These are phyloP conservation scores for Tolypocladium pustulatum DNA, from an alignment of 2,329 filamentous ascomycete species.

Conservation along the genomic window DNA sequence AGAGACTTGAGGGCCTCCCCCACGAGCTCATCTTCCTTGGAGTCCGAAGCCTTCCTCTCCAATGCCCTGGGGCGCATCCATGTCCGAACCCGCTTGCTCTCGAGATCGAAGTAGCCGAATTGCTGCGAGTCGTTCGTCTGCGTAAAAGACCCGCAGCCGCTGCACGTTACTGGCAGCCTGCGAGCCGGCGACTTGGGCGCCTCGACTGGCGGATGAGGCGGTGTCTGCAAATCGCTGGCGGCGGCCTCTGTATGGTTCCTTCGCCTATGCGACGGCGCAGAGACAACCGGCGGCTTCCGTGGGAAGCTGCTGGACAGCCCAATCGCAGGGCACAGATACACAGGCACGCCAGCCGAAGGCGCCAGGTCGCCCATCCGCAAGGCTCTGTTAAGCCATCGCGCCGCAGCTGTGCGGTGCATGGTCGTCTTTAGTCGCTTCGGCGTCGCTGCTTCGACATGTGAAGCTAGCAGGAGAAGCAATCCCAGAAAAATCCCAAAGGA, in stretches of 20 bases:
- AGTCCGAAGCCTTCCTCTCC: constrained; percentile 6
- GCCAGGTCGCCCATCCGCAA: constrained; percentile 29
- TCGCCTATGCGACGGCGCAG: constrained; percentile 9
- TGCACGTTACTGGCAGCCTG: constrained; percentile 45
- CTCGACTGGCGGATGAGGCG: not conserved
- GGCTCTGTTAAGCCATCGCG: constrained; percentile 31
- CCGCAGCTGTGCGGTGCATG: constrained; percentile 35
- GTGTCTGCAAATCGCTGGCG: not conserved
- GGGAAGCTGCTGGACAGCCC: constrained; percentile 12
- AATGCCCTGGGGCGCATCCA: constrained; percentile 25
- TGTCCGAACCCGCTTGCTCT: constrained; percentile 37
- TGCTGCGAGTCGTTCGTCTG: constrained; percentile 41
- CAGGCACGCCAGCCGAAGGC: constrained; percentile 27
- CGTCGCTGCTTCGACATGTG: not conserved
- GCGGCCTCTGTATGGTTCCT: constrained; percentile 16
- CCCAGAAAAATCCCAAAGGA: not conserved
- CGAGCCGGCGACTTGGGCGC: constrained; percentile 4
- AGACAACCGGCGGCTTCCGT: constrained; percentile 4
- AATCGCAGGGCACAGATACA: constrained; percentile 37
- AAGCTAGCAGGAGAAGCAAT: not conserved
- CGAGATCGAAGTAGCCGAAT: constrained; percentile 46
- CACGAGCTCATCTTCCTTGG: constrained; percentile 35
- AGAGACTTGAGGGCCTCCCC: constrained; percentile 32
- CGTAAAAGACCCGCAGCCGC: constrained; percentile 54
- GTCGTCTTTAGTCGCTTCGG: not conserved